phyloP scores from a whole-genome alignment of 768 basidiomycete genomes.

The Naematelia aurantialba region DNA sequence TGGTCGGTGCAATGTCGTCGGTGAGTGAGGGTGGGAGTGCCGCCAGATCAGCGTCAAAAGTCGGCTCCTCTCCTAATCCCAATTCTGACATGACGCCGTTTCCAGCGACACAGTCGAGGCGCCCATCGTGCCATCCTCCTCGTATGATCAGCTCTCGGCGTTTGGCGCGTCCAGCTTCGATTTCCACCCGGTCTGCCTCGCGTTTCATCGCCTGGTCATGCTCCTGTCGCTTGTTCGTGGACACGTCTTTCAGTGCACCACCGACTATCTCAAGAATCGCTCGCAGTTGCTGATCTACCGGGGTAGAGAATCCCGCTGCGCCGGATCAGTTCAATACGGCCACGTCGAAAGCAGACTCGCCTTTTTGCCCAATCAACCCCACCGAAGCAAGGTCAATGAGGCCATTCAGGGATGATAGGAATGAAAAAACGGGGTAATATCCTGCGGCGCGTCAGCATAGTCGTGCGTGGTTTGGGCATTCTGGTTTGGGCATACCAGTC shows the following conservation, averaged over 20 bases:
- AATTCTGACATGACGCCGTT: constrained; percentile 83
- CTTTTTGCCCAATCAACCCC: constrained; percentile 93
- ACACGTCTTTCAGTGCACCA: constrained; percentile 64
- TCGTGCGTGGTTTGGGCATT: constrained; percentile 1
- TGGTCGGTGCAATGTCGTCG: constrained; percentile 32
- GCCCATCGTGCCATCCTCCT: constrained; percentile 81
- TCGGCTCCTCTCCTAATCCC: constrained; percentile 71
- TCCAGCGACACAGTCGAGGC: constrained; percentile 78
- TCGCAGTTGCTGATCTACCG: constrained; percentile 75
- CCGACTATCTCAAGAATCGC: constrained; percentile 77
- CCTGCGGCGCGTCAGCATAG: constrained; percentile 23
- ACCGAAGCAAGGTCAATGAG: constrained; percentile 87
- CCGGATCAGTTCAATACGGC: constrained; percentile 1
- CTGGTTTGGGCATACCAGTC: constrained; percentile 63
- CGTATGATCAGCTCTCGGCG: constrained; percentile 55
- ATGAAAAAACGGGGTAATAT: constrained; percentile 75
- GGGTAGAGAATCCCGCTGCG: constrained; percentile 81
- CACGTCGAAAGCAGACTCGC: constrained; percentile 50
- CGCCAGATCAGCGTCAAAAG: constrained; percentile 51
- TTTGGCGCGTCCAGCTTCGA: constrained; percentile 51
- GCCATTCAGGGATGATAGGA: constrained; percentile 72
- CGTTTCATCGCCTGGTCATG: constrained; percentile 47
- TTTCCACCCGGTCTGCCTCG: constrained; percentile 51
- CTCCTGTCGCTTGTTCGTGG: constrained; percentile 52
- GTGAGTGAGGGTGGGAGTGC: constrained; percentile 26